A percentile compares a stretch with the other conserved stretches of the same genome.
These are phyloP conservation scores for Rhododendron griersonianum DNA, from an alignment of 148 eudicot genomes.

Conservation along the genomic window DNA sequence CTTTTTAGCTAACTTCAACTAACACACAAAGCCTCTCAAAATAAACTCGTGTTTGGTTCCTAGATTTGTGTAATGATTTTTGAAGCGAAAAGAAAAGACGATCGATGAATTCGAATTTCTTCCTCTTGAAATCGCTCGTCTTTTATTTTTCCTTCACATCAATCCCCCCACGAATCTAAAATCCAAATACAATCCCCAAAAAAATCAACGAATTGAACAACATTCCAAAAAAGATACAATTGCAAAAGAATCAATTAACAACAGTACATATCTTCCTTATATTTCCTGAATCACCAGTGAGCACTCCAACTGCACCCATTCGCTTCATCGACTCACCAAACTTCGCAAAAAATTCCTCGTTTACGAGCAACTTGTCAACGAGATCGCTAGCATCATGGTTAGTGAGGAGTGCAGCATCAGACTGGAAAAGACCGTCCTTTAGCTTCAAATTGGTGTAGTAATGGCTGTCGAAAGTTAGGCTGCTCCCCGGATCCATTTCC, in stretches of 20 bases:
- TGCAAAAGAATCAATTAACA: conserved; percentile 11
- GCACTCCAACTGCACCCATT: conserved; percentile 32
- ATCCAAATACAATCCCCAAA: not conserved
- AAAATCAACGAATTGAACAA: not conserved
- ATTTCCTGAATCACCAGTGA: conserved; percentile 26
- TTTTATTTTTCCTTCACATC: not conserved
- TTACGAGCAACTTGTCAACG: not conserved
- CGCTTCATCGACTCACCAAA: conserved; percentile 31
- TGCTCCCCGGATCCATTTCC: conserved; percentile 31
- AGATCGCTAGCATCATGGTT: conserved; percentile 11
- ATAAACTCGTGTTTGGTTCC: not conserved
- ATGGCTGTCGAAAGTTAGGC: conserved; percentile 29
- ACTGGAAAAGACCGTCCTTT: conserved; percentile 32
- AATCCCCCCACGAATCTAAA: not conserved
- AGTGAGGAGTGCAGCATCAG: conserved; percentile 43
- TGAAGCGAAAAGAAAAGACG: not conserved
- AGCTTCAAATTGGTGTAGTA: conserved; percentile 21
- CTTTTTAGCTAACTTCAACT: not conserved
- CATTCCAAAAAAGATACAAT: too few relatives aligned
- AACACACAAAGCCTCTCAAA: not conserved
- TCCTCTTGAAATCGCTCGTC: not conserved
- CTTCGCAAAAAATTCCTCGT: conserved; percentile 14
- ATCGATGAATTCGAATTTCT: not conserved
- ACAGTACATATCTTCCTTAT: conserved; percentile 24
- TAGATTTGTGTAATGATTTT: not conserved